These are phyloP conservation scores for Mycosphaerella sp. DNA, from an alignment of 2,329 filamentous ascomycete species.

Conservation along the genomic window DNA sequence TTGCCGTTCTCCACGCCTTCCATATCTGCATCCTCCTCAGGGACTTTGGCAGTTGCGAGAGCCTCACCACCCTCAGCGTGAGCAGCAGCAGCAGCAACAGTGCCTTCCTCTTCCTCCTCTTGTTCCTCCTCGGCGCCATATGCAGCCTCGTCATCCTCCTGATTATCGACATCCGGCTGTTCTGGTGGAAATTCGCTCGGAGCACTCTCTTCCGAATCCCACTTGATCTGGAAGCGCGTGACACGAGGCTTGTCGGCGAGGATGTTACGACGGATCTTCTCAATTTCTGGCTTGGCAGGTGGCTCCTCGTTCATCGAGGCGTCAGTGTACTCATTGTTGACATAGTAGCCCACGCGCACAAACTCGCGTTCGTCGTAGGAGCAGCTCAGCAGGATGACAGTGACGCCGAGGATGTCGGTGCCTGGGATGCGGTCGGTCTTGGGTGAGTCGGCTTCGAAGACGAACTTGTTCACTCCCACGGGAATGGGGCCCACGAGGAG, in stretches of 20 bases:
- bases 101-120: conserved; percentile 57
- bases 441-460: conserved; percentile 92
- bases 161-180: conserved; percentile 87
- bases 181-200: conserved; percentile 95
- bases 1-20: conserved; percentile 55
- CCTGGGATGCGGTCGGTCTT: conserved; percentile 86
- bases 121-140: conserved; percentile 84
- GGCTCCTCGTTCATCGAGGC: conserved; percentile 85
- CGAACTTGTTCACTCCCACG: conserved; percentile 95
- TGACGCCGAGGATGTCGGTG: conserved; percentile 93
- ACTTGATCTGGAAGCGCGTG: conserved; percentile 97
- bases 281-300: conserved; percentile 84
- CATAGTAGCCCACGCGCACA: conserved; percentile 96
- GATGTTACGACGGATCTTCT: conserved; percentile 86
- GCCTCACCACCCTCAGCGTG: conserved; percentile 38
- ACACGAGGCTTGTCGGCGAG: conserved; percentile 96
- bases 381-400: conserved; percentile 92
- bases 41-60: conserved; percentile 10
- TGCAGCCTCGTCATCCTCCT: conserved; percentile 72
- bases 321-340: conserved; percentile 98
- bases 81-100: conserved; percentile 34
- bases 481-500: conserved; percentile 96
- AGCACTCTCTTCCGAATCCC: conserved; percentile 97
- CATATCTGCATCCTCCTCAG: conserved; percentile 65
- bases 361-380: conserved; percentile 96